Percentiles rank a stretch among this genome's conserved stretches.
These are phyloP conservation scores for Fennellomyces sp. DNA, from an alignment of 371 early-diverging fungal genomes.

Conservation along the genomic window DNA sequence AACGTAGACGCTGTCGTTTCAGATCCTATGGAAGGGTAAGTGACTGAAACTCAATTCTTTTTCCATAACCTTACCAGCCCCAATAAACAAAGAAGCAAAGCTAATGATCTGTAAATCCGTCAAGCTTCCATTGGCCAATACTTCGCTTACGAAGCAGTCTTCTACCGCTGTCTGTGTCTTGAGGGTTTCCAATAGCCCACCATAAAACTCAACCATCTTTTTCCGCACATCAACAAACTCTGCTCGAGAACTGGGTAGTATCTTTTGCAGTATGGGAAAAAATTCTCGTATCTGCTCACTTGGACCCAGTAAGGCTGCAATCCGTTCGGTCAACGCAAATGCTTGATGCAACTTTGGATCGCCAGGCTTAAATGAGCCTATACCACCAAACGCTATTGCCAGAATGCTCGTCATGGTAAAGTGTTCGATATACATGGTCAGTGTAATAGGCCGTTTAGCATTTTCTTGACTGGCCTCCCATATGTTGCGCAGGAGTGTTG, in stretches of 20 bases:
- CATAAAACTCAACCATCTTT: constrained; percentile 30
- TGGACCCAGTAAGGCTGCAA: constrained; percentile 34
- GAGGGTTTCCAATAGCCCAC: constrained; percentile 23
- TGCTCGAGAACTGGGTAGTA: constrained; percentile 20
- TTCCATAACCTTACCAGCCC: constrained; percentile 48
- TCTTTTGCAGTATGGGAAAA: constrained; percentile 37
- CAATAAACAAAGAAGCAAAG: constrained; percentile 43
- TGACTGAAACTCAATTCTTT: neutral
- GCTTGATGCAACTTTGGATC: constrained; percentile 40
- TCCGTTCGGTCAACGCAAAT: constrained; percentile 36
- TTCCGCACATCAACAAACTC: constrained; percentile 19
- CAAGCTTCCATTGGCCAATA: constrained; percentile 27
- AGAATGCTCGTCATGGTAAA: constrained; percentile 49
- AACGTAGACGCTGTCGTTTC: constrained; percentile 49
- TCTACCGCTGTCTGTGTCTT: constrained; percentile 13
- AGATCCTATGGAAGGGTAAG: constrained; percentile 27
- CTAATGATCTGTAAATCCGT: constrained; percentile 36
- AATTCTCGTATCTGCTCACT: constrained; percentile 46
- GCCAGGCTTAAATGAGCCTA: constrained; percentile 37
- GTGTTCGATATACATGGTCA: constrained; percentile 33
- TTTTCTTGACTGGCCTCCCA: neutral
- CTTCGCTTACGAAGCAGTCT: constrained; percentile 46
- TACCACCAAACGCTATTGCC: constrained; percentile 40
- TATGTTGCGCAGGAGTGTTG: constrained; percentile 12
- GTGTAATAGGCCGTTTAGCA: neutral